These are phyloP conservation scores for Eucalyptus regnans DNA, from an alignment of 345 rosid genomes.

Conservation along the genomic window DNA sequence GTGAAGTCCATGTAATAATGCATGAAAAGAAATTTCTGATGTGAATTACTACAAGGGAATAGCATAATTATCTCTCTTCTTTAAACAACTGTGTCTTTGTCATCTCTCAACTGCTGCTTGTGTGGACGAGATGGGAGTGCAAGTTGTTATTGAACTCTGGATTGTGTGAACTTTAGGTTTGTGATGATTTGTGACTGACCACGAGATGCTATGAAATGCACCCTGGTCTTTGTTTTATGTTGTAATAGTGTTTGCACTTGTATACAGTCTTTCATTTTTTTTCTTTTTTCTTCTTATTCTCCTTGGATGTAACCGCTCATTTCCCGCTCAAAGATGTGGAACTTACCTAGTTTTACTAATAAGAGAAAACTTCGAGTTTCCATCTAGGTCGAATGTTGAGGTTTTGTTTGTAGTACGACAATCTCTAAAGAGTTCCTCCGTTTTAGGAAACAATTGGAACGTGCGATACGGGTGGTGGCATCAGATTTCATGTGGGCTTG, in stretches of 20 bases:
- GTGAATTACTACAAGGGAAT: background rate
- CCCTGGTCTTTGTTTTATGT: background rate
- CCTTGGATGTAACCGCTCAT: background rate
- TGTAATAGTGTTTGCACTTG: background rate
- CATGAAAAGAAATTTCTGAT: background rate
- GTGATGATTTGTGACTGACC: background rate
- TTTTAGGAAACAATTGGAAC: background rate
- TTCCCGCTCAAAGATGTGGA: background rate
- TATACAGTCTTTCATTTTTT: background rate
- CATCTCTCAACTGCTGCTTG: background rate
- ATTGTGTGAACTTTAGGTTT: background rate
- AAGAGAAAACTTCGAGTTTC: background rate
- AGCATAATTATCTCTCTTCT: background rate
- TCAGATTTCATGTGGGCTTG: background rate
- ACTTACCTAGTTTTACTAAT: background rate
- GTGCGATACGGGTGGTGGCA: background rate
- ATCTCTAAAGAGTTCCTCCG: background rate
- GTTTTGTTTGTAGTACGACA: background rate
- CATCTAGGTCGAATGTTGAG: background rate
- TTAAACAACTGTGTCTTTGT: background rate
- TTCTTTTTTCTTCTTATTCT: background rate
- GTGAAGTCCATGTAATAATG: constrained; percentile 32
- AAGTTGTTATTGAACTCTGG: background rate
- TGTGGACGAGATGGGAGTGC: background rate
- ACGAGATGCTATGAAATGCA: background rate